Percentiles rank a stretch among this genome's conserved stretches.
Evolutionary conservation across 208 protist species (phyloP).

Genomic region (Angomonas ambiguus): DNA sequence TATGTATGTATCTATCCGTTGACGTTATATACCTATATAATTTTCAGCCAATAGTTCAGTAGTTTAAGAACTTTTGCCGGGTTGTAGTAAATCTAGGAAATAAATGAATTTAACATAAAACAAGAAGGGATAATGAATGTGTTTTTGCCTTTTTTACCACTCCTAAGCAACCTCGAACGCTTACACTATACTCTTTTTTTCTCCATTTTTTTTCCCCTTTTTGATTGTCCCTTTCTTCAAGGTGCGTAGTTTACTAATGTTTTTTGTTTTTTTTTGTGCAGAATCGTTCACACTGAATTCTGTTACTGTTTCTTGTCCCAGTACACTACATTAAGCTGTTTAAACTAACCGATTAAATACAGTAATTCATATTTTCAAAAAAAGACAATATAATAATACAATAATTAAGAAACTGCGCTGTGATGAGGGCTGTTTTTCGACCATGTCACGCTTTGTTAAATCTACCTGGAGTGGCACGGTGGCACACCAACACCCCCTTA

Average conservation of each 20-base stretch:
- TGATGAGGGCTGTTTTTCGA: too few species aligned
- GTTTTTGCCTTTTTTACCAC: too few species aligned
- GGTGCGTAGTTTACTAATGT: neutral
- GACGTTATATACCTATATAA: neutral
- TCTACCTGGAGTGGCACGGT: too few species aligned
- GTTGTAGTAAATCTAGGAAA: too few species aligned
- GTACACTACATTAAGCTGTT: neutral
- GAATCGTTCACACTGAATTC: neutral
- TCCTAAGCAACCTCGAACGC: too few species aligned
- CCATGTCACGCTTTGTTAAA: too few species aligned
- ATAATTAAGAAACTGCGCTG: too few species aligned
- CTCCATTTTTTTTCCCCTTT: conserved; percentile 14
- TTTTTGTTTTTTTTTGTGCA: conserved; percentile 14
- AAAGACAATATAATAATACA: neutral
- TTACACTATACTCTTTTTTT: conserved; percentile 12
- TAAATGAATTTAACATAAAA: too few species aligned
- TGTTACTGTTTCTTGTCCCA: too few species aligned
- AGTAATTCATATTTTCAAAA: conserved; percentile 1
- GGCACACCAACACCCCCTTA: too few species aligned
- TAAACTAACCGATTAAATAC: neutral
- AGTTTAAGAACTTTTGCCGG: too few species aligned
- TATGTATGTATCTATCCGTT: neutral
- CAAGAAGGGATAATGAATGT: too few species aligned
- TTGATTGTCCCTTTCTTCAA: neutral
- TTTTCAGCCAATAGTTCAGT: neutral